These are phyloP conservation scores for Entomophthora muscae DNA, from an alignment of 371 early-diverging fungal genomes.

Conservation along the genomic window DNA sequence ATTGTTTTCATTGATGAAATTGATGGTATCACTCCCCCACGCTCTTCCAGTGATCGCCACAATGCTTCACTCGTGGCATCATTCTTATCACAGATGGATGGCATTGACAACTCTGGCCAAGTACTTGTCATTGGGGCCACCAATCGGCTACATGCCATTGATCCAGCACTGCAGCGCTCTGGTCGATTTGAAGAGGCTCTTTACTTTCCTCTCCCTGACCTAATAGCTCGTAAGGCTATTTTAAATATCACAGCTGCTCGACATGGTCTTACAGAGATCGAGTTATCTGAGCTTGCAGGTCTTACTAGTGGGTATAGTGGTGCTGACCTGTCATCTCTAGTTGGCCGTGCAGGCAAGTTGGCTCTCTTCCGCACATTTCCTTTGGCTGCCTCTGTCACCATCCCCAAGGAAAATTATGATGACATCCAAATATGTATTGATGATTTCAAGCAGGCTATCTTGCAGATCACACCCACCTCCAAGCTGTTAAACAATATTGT, in stretches of 20 bases:
- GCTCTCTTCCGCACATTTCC: conserved; percentile 26
- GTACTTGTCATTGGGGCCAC: conserved; percentile 99
- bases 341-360: conserved; percentile 71
- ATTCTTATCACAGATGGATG: conserved; percentile 53
- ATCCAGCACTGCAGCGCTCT: conserved; percentile 91
- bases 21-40: conserved; percentile 83
- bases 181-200: conserved; percentile 81
- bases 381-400: neutral
- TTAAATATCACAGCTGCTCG: conserved; percentile 21
- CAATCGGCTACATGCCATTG: conserved; percentile 94
- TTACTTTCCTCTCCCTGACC: conserved; percentile 32
- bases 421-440: neutral
- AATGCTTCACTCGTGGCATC: conserved; percentile 52
- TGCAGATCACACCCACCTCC: neutral
- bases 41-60: conserved; percentile 36
- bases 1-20: conserved; percentile 99
- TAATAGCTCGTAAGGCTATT: conserved; percentile 21
- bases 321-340: conserved; percentile 24
- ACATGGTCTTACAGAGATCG: conserved; percentile 21
- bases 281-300: conserved; percentile 18
- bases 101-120: conserved; percentile 55
- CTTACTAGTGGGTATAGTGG: conserved; percentile 31
- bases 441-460: neutral
- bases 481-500: neutral
- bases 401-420: neutral